These are phyloP conservation scores for Colletotrichum tabaci DNA, from an alignment of 2,329 filamentous ascomycete genomes.

Conservation along the genomic window DNA sequence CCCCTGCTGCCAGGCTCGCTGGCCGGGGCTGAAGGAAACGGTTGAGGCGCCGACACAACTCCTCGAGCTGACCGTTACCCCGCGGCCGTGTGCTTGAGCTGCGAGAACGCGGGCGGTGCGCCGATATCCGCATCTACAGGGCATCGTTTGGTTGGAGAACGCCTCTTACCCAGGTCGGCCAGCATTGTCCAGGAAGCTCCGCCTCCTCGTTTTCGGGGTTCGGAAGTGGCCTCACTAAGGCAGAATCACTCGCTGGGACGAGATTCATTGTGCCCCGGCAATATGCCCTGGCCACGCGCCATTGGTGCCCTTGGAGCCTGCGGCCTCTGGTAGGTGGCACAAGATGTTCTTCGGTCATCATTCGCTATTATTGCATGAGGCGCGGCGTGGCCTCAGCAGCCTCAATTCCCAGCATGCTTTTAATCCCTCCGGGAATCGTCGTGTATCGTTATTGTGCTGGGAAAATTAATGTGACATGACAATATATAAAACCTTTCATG, in stretches of 20 bases:
- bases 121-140: not conserved
- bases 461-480: too few relatives aligned
- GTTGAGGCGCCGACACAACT: not conserved
- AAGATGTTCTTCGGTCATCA: not conserved
- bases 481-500: too few relatives aligned
- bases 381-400: not conserved
- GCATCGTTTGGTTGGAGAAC: too few relatives aligned
- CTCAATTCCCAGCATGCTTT: not conserved
- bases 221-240: not conserved
- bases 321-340: not conserved
- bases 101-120: not conserved
- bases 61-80: not conserved
- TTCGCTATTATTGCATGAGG: not conserved
- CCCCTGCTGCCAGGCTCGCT: not conserved
- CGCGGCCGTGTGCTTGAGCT: not conserved
- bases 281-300: not conserved
- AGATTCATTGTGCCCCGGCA: too few relatives aligned
- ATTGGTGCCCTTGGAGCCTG: not conserved
- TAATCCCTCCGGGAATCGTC: too few relatives aligned
- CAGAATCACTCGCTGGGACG: too few relatives aligned
- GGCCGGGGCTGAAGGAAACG: not conserved
- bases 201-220: not conserved
- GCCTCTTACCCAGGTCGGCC: not conserved
- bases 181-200: too few relatives aligned
- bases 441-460: too few relatives aligned